Base-by-base conservation (phyloP, 164 flowering plant genomes). In the Vitis rupestris region DNA sequence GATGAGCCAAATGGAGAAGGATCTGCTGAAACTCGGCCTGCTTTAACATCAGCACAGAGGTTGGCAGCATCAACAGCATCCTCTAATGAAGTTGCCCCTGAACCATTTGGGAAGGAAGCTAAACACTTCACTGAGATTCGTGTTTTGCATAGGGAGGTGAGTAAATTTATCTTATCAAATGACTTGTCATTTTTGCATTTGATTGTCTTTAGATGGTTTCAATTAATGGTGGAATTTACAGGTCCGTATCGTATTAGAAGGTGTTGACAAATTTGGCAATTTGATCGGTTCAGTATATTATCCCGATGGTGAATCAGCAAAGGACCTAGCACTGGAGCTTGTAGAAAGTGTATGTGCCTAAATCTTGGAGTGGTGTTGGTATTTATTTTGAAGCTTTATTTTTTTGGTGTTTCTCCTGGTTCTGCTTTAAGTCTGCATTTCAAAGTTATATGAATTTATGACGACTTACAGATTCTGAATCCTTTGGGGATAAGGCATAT, bases 211-310 rank as follows among this genome's bases (percentile, higher is more conserved):
- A 13, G 49, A 15, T 67, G 56, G n/a, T 69, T 78, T 78, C 59
- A 64, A 57, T 57, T 72, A 44, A 61, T 9, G 54, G 29, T 74
- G 59, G 50, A 65, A 69, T 73, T 66, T 80, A 59, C 85, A 96
- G 98, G 99, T 96, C 14, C 90, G 97, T 10, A 90, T 96, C 78
- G 93, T 96, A 48, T 82, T 91, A 60, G 98, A 96, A 76, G 97
- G 97, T 59, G 96, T 86, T 62, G 99, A 96, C 84, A 93, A 90
- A 66, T 92, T 86, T 78, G 87, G 84, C 83, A 96, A 92, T 74
- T 71, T 96, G 79, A 85, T 92, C 64, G 98, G 97, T 52, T 92
- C 99, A 19, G 90, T 96, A 3, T 88, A 85, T 78, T 96, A 93
- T 79, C 83, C 97, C 30, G 98, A 92, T 71, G 97, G 96, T 61